Evolutionary conservation across 106 monocot species (phyloP).

Genomic region (Dioscorea alata): DNA sequence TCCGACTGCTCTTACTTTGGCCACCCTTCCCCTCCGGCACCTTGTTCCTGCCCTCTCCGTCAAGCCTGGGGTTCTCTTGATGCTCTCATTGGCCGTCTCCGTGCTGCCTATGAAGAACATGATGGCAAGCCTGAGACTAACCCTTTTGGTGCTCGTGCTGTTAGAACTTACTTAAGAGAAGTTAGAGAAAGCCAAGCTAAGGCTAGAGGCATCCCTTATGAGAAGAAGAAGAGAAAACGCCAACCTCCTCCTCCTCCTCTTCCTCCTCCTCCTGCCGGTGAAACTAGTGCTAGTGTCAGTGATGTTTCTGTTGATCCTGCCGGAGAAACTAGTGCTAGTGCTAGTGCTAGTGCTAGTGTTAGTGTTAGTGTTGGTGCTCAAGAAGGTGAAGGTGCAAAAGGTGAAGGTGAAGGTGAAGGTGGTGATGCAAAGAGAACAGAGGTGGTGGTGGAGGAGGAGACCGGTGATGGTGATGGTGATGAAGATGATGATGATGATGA

Average conservation of each 20-base stretch:
- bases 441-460: not conserved
- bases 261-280: not conserved
- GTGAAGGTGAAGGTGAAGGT: not conserved
- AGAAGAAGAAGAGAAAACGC: not conserved
- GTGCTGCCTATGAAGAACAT: slow-evolving; percentile 47
- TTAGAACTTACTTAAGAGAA: not conserved
- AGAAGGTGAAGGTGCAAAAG: too few relatives aligned
- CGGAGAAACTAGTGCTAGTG: not conserved
- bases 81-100: slow-evolving; percentile 14
- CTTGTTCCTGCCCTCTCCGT: not conserved
- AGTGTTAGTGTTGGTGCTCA: not conserved
- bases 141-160: not conserved
- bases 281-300: not conserved
- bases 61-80: not conserved
- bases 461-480: not conserved
- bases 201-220: slow-evolving; percentile 1
- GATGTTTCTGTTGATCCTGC: not conserved
- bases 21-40: not conserved
- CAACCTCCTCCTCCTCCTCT: not conserved
- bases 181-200: slow-evolving; percentile 12
- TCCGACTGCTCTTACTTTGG: not conserved
- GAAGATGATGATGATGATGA: too few relatives aligned
- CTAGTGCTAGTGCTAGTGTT: not conserved
- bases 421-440: not conserved
- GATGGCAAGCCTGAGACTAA: slow-evolving; percentile 10